Percentiles rank a stretch among this genome's conserved stretches.
Conservation (phyloP, 23 red algal species). For the Rhodosorus marinus region DNA sequence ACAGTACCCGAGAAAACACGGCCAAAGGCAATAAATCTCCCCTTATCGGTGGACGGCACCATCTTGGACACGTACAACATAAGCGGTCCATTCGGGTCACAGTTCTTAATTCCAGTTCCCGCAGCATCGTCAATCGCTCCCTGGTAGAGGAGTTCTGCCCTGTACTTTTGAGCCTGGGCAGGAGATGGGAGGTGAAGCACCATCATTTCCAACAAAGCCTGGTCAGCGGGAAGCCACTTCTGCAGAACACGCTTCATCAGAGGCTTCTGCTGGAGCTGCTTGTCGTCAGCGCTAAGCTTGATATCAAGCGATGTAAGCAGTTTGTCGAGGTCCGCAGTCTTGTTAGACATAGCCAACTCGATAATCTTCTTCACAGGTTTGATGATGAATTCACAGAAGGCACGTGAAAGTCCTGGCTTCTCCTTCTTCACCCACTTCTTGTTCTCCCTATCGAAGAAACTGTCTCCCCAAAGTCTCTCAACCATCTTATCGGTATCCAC, state of each 20-base stretch:
- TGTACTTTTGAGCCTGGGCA: constrained; percentile 89
- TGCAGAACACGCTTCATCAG: constrained; percentile 99
- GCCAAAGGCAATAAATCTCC: constrained; percentile 92
- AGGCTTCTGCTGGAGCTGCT: constrained; percentile 78
- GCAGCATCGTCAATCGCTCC: constrained; percentile 85
- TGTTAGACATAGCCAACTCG: constrained; percentile 87
- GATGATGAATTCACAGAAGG: constrained; percentile 98
- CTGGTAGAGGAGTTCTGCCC: constrained; percentile 87
- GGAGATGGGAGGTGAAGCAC: constrained; percentile 85
- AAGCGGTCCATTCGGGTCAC: constrained; percentile 90
- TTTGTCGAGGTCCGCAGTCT: constrained; percentile 83
- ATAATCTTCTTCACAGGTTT: constrained; percentile 98
- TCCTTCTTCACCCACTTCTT: constrained; percentile 93
- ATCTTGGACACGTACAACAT: constrained; percentile 99
- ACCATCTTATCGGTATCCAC: constrained; percentile 88
- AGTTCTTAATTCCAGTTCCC: constrained; percentile 94
- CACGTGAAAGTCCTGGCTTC: constrained; percentile 23
- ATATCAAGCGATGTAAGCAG: constrained; percentile 42
- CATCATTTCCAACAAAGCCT: constrained; percentile 98
- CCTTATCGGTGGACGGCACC: constrained; percentile 92
- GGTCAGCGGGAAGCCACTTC: constrained; percentile 95
- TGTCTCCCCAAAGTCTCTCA: constrained; percentile 88
- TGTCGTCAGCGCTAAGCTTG: constrained; percentile 75
- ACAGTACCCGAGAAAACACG: constrained; percentile 97
- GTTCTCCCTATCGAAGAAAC: constrained; percentile 70